These are phyloP conservation scores for Sporisorium exsertum DNA, from an alignment of 1,284 basidiomycete genomes.

Conservation along the genomic window DNA sequence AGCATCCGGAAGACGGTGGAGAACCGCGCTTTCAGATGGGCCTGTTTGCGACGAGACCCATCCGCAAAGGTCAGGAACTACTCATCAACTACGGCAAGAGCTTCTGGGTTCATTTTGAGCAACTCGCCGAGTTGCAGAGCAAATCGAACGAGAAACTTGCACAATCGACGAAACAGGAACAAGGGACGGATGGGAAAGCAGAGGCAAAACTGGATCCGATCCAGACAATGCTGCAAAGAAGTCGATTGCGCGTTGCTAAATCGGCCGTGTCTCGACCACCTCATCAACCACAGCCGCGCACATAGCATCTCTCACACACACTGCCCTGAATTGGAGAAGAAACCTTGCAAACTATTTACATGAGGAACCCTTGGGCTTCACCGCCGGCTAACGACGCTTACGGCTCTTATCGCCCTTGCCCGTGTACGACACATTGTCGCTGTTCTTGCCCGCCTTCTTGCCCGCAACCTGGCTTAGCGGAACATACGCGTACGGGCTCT, in stretches of 20 bases:
- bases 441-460: slow-evolving; percentile 52
- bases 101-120: slow-evolving; percentile 77
- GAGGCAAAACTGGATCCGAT: slow-evolving; percentile 16
- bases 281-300: slow-evolving; percentile 13
- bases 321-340: background rate
- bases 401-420: slow-evolving; percentile 50
- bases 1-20: background rate
- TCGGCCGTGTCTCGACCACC: slow-evolving; percentile 14
- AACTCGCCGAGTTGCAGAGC: slow-evolving; percentile 8
- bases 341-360: background rate
- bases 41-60: slow-evolving; percentile 71
- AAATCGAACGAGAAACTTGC: background rate
- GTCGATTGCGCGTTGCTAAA: slow-evolving; percentile 32
- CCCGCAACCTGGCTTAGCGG: slow-evolving; percentile 61
- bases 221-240: slow-evolving; percentile 42
- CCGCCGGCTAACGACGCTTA: slow-evolving; percentile 34
- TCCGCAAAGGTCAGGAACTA: slow-evolving; percentile 86
- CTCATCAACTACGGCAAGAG: slow-evolving; percentile 90
- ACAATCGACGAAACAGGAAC: background rate
- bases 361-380: background rate
- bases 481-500: slow-evolving; percentile 89
- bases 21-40: slow-evolving; percentile 35
- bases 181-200: background rate
- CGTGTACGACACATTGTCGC: slow-evolving; percentile 44
- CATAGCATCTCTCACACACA: background rate